Evolutionary conservation across 2,329 filamentous ascomycete genomes (phyloP).

Genomic region (Rasamsonia emersonii): DNA sequence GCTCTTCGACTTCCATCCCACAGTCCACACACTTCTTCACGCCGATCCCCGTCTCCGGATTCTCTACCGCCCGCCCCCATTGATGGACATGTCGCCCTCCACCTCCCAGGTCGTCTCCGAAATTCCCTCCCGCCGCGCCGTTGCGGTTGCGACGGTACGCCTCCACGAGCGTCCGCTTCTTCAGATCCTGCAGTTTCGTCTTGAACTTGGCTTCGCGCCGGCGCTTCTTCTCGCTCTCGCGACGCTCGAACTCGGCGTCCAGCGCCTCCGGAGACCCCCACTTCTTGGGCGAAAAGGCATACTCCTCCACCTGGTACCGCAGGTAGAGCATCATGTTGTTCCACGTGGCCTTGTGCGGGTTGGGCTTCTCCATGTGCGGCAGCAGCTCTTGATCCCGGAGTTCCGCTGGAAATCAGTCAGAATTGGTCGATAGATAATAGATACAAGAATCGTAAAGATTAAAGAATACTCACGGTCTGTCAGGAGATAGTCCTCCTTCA

Average conservation of each 20-base stretch:
- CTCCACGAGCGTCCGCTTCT: constrained; percentile 87
- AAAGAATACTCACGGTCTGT: constrained; percentile 63
- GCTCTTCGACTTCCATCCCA: constrained; percentile 59
- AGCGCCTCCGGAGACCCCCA: constrained; percentile 83
- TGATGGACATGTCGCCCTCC: constrained; percentile 77
- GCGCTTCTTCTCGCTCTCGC: constrained; percentile 70
- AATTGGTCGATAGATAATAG: no score
- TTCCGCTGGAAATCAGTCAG: constrained; percentile 52
- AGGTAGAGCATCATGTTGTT: constrained; percentile 99
- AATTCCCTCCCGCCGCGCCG: constrained; percentile 42
- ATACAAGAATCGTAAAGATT: constrained; percentile 3
- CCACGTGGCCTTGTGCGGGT: constrained; percentile 93
- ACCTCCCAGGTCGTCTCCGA: constrained; percentile 66
- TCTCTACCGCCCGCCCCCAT: constrained; percentile 57
- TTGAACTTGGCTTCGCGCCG: constrained; percentile 89
- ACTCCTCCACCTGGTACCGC: constrained; percentile 87
- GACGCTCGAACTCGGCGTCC: constrained; percentile 77
- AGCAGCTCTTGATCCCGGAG: constrained; percentile 80
- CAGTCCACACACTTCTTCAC: constrained; percentile 66
- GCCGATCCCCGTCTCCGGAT: constrained; percentile 48
- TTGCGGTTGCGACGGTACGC: constrained; percentile 68
- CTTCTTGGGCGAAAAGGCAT: constrained; percentile 71
- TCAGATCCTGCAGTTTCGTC: constrained; percentile 77
- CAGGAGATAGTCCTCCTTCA: constrained; percentile 85
- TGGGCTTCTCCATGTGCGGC: constrained; percentile 79